Percentiles rank a stretch among this genome's conserved stretches.
phyloP scores from a whole-genome alignment of 106 monocot species.

The Chionographis japonica region DNA sequence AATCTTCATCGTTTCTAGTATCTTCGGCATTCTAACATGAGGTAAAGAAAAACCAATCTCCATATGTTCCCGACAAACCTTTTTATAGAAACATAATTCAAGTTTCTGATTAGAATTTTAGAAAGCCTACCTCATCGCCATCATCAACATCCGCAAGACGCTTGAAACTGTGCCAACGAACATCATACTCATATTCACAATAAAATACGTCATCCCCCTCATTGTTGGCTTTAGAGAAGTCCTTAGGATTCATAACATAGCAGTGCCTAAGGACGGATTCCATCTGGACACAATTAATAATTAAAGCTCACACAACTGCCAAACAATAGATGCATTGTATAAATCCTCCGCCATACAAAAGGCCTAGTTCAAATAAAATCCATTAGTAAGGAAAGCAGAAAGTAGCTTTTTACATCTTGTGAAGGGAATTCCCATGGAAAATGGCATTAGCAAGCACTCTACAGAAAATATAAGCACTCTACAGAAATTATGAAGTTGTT shows the following conservation, averaged over 20 bases:
- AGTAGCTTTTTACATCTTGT: too few species aligned
- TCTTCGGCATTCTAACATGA: conserved; percentile 34
- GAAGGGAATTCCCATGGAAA: too few species aligned
- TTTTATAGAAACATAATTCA: background rate
- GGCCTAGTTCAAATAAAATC: too few species aligned
- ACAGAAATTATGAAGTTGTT: too few species aligned
- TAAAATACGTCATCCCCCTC: conserved; percentile 95
- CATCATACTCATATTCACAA: conserved; percentile 97
- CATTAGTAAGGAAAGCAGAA: too few species aligned
- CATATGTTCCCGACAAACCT: background rate
- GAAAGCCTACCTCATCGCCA: conserved; percentile 31
- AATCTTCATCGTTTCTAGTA: conserved; percentile 47
- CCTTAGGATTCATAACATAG: conserved; percentile 80
- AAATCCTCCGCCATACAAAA: too few species aligned
- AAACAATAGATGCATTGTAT: background rate
- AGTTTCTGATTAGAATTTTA: background rate
- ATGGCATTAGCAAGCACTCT: too few species aligned
- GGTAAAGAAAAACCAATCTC: background rate
- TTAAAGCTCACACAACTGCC: background rate
- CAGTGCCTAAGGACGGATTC: conserved; percentile 83
- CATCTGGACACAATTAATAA: conserved; percentile 48
- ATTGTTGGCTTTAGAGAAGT: conserved; percentile 66
- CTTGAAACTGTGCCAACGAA: conserved; percentile 92
- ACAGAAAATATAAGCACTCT: too few species aligned
- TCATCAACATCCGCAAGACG: conserved; percentile 55